Evolutionary conservation across 495 filamentous ascomycete genomes (phyloP), one percentile per base, ranked within the genome.

Genomic region (Margaritispora aquatica): DNA sequence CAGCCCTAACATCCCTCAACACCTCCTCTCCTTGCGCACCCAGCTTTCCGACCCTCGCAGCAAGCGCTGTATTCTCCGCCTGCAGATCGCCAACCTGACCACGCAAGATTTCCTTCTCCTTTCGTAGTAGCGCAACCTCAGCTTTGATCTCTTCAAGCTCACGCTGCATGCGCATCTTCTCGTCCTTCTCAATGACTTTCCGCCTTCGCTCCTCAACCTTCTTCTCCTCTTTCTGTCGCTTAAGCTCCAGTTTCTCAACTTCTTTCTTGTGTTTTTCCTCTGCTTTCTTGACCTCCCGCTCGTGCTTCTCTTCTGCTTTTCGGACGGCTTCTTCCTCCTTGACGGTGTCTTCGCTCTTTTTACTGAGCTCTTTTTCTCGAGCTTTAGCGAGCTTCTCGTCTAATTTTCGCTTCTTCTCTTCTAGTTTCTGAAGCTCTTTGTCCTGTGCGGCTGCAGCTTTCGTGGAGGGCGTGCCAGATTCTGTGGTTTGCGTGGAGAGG

Each of bases 191-290:
- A 34, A 75, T 66, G 38, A 64, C 69, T 58, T 85, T 85, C 20
- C 77, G 67, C 36, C 75, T 72, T 7, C 73, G 71, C 62, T 84
- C 86, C 61, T 84, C 81, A 17, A 79, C 83, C 55, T 83, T 86
- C 59, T 80, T 79, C 54, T 80, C 76, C 55, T 86, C 78, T 55
- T 77, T 80, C 48, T 71, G 72, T 60, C 83, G 80, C 69, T 85
- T 87, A 48, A 73, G 71, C 60, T 87, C 84, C 11, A 90, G 74
- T 66, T 84, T 86, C 59, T 73, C 72, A 2, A 88, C 59, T 63
- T 90, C 84, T 3, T 75, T 75, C 64, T 77, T 70, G 68, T 84
- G 85, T 59, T 81, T 86, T 60, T 89, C 83, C 61, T 87, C 79
- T 57, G 84, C 76, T 67, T 82, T 84, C 54, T 78, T 72, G 8